These are phyloP conservation scores for Solanum medicagineum DNA, from an alignment of 257 asterid genomes.

Conservation along the genomic window DNA sequence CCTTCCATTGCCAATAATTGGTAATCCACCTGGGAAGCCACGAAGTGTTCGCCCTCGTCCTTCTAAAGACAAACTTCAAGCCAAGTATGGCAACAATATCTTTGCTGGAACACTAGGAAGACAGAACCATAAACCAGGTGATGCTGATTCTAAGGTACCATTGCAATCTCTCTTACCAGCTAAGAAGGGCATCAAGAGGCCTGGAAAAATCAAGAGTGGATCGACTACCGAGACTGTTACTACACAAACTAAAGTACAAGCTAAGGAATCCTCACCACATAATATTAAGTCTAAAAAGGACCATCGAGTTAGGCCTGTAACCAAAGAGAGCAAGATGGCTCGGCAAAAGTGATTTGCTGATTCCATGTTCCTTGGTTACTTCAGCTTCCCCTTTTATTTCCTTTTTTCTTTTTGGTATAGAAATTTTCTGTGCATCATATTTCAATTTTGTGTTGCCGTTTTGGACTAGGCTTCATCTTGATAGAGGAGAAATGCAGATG, in stretches of 20 bases:
- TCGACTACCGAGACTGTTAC: background rate
- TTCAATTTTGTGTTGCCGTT: background rate
- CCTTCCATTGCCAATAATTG: slow-evolving; percentile 19
- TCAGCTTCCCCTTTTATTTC: background rate
- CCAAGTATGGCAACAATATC: slow-evolving; percentile 4
- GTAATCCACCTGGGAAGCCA: slow-evolving; percentile 72
- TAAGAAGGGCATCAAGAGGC: slow-evolving; percentile 35
- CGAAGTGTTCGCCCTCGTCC: slow-evolving; percentile 68
- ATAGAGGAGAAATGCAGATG: background rate
- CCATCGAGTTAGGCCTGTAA: slow-evolving; percentile 11
- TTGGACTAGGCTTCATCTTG: background rate
- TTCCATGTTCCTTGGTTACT: background rate
- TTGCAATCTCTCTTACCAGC: slow-evolving; percentile 11
- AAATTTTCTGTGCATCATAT: background rate
- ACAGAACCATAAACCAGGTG: slow-evolving; percentile 6
- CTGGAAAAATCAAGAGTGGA: slow-evolving; percentile 20
- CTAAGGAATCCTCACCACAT: slow-evolving; percentile 18
- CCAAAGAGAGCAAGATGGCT: slow-evolving; percentile 33
- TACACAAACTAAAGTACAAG: slow-evolving; percentile 12
- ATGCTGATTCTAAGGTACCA: slow-evolving; percentile 9
- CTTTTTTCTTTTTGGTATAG: background rate
- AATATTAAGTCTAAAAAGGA: background rate
- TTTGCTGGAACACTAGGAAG: background rate
- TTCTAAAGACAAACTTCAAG: slow-evolving; percentile 10
- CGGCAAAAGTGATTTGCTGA: slow-evolving; percentile 19